Percentiles rank a stretch among this genome's conserved stretches.
phyloP scores from a whole-genome alignment of 2,329 filamentous ascomycete genomes.

The Cladosporium austrohemisphaericum region DNA sequence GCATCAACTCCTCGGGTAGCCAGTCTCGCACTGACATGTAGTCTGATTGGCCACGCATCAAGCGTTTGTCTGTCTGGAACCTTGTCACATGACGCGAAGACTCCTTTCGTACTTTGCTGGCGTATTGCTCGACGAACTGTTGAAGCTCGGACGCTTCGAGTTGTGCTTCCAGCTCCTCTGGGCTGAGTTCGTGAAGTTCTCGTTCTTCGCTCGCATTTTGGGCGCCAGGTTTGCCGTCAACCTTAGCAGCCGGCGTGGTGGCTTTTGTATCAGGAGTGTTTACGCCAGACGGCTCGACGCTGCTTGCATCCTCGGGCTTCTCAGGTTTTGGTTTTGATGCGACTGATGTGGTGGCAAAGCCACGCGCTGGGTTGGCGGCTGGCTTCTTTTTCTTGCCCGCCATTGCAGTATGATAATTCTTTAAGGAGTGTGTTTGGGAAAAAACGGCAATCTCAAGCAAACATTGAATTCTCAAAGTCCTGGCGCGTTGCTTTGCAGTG shows the following conservation, averaged over 20 bases:
- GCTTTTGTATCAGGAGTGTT: constrained; percentile 26
- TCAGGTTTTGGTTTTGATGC: constrained; percentile 64
- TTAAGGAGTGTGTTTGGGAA: too few relatives aligned
- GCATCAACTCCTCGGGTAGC: constrained; percentile 74
- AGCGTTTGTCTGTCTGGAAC: constrained; percentile 78
- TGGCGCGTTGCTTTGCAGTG: too few relatives aligned
- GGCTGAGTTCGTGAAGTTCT: constrained; percentile 58
- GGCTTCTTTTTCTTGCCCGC: constrained; percentile 82
- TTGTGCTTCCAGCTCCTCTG: constrained; percentile 86
- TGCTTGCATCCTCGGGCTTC: constrained; percentile 26
- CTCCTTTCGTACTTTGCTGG: constrained; percentile 74
- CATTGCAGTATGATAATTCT: constrained; percentile 21
- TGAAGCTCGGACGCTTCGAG: constrained; percentile 90
- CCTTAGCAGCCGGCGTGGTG: constrained; percentile 3
- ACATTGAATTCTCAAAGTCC: too few relatives aligned
- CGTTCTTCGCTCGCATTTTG: constrained; percentile 17
- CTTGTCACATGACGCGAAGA: constrained; percentile 70
- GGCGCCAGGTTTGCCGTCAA: neutral
- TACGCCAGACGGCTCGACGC: constrained; percentile 25
- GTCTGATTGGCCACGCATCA: constrained; percentile 76
- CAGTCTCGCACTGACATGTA: constrained; percentile 69
- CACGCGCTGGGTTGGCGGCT: constrained; percentile 78
- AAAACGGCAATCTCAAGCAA: too few relatives aligned
- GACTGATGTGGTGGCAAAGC: constrained; percentile 89
- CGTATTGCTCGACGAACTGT: constrained; percentile 78